phyloP scores from a whole-genome alignment of 768 basidiomycete species.

The Mycena filopes region DNA sequence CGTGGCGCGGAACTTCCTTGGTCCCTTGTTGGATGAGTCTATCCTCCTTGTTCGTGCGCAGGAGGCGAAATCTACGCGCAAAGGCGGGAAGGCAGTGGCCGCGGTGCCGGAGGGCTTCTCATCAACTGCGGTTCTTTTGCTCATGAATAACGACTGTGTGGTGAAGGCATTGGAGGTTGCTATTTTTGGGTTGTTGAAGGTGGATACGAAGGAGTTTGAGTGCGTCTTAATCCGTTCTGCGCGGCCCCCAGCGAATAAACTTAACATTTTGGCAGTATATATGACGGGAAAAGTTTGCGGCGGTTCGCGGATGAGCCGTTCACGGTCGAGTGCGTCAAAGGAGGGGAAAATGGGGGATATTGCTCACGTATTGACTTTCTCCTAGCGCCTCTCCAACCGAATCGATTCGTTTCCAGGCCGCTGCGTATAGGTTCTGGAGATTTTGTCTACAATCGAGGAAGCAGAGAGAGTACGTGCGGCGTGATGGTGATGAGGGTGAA shows the following conservation, averaged over 20 bases:
- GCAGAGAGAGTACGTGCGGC: neutral
- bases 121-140: neutral
- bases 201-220: neutral
- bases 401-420: constrained; percentile 8
- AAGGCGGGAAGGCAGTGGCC: neutral
- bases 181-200: constrained; percentile 9
- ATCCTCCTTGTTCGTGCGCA: constrained; percentile 6
- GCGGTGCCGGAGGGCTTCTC: constrained; percentile 6
- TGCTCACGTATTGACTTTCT: neutral
- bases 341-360: too few species aligned
- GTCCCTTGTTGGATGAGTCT: constrained; percentile 2
- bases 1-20: constrained; percentile 10
- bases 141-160: constrained; percentile 11
- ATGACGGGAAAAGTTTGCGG: neutral
- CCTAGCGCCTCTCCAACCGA: constrained; percentile 1
- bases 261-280: neutral
- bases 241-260: too few species aligned
- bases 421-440: constrained; percentile 10
- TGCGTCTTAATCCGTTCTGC: neutral
- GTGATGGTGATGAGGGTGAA: neutral
- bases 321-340: constrained; percentile 2
- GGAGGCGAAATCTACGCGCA: constrained; percentile 1
- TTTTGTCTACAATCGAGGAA: neutral
- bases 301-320: neutral
- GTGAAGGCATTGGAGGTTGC: neutral